A percentile compares a stretch with the other conserved stretches of the same genome.
These are phyloP conservation scores for Syzygium malaccense DNA, from an alignment of 441 rosid genomes.

Conservation along the genomic window DNA sequence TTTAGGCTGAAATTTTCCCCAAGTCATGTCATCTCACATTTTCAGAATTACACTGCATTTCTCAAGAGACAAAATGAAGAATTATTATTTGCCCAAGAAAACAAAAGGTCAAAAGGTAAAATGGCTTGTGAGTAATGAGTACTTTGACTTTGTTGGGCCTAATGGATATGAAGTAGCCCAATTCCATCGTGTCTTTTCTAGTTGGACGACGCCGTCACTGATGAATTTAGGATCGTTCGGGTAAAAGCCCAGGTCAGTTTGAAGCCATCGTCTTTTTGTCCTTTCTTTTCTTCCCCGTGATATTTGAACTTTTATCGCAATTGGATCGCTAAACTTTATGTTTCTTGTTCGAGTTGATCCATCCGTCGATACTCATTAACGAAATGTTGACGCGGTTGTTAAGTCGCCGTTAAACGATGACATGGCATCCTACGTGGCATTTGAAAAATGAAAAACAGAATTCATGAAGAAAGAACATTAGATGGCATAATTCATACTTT, in stretches of 20 bases:
- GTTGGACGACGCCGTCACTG: not conserved
- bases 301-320: not conserved
- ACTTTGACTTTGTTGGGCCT: not conserved
- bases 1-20: not conserved
- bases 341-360: not conserved
- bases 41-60: not conserved
- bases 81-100: not conserved
- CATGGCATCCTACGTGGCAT: not conserved
- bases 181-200: not conserved
- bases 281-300: not conserved
- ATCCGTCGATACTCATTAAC: not conserved
- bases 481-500: not conserved
- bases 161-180: not conserved
- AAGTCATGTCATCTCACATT: not conserved
- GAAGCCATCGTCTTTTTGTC: not conserved
- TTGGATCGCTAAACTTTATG: not conserved
- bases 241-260: not conserved
- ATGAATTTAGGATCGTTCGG: not conserved
- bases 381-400: not conserved
- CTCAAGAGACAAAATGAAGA: not conserved
- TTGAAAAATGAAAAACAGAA: not conserved
- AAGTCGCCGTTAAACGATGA: not conserved
- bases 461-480: not conserved
- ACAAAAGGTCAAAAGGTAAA: not conserved
- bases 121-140: not conserved